Conservation (phyloP, 805 yeast genomes). For the Metschnikowia picachoensis region DNA sequence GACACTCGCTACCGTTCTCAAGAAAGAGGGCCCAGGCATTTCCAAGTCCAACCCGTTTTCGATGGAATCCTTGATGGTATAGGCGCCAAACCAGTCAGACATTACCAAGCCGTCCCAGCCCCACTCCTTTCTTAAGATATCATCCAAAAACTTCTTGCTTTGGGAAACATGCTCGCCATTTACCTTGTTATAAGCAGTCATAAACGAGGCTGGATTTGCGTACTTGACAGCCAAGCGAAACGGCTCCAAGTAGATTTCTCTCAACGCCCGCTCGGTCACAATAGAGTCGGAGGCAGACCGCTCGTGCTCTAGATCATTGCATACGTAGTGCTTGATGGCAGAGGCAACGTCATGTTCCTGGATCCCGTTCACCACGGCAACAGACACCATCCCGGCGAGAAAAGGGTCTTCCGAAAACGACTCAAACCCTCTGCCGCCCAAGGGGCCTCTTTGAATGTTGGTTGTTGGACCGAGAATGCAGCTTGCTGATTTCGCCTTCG, state of each 20-base stretch:
- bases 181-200: constrained; percentile 32
- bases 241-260: constrained; percentile 34
- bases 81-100: constrained; percentile 34
- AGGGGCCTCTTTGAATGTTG: constrained; percentile 32
- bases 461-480: constrained; percentile 31
- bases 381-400: constrained; percentile 27
- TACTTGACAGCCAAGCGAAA: constrained; percentile 31
- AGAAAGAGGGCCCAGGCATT: constrained; percentile 33
- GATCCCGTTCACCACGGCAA: constrained; percentile 27
- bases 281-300: constrained; percentile 28
- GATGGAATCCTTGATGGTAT: constrained; percentile 25
- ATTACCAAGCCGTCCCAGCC: constrained; percentile 31
- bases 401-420: constrained; percentile 33
- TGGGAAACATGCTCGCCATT: constrained; percentile 31
- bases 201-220: constrained; percentile 27
- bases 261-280: constrained; percentile 28
- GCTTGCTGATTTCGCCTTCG: constrained; percentile 29
- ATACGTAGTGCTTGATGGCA: constrained; percentile 31
- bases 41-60: constrained; percentile 31
- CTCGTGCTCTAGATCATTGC: constrained; percentile 33
- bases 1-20: constrained; percentile 18
- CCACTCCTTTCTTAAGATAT: constrained; percentile 29
- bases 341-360: constrained; percentile 29
- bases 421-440: constrained; percentile 35
- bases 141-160: constrained; percentile 20